Evolutionary conservation across 495 filamentous ascomycete species (phyloP).

Genomic region (Penicillium riverlandense): DNA sequence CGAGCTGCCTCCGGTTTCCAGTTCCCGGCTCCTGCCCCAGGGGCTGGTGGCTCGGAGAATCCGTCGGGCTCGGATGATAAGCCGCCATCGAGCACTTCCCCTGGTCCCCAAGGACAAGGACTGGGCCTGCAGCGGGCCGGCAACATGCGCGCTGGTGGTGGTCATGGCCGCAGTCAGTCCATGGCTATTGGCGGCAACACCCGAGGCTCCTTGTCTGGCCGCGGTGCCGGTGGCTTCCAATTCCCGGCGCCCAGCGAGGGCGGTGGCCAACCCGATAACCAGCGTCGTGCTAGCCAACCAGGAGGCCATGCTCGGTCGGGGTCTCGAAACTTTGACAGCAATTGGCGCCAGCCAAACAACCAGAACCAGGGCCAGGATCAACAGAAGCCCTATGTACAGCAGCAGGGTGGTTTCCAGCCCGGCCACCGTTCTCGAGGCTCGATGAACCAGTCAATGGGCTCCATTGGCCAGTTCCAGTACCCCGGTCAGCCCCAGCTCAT

Average conservation of each 20-base stretch:
- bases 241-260: slow-evolving; percentile 56
- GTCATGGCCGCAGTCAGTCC: slow-evolving; percentile 61
- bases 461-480: slow-evolving; percentile 85
- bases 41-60: slow-evolving; percentile 45
- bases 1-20: slow-evolving; percentile 89
- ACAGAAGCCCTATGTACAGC: slow-evolving; percentile 57
- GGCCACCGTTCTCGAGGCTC: slow-evolving; percentile 82
- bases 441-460: slow-evolving; percentile 78
- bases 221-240: slow-evolving; percentile 61
- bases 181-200: slow-evolving; percentile 54
- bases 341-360: slow-evolving; percentile 89
- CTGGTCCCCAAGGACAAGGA: slow-evolving; percentile 36
- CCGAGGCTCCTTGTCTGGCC: slow-evolving; percentile 46
- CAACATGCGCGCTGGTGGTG: slow-evolving; percentile 42
- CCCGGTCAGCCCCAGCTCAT: slow-evolving; percentile 85
- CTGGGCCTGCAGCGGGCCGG: slow-evolving; percentile 43
- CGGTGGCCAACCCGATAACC: slow-evolving; percentile 51
- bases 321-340: slow-evolving; percentile 93
- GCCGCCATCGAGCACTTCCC: slow-evolving; percentile 25
- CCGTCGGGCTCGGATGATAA: slow-evolving; percentile 35
- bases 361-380: slow-evolving; percentile 47
- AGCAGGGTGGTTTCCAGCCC: slow-evolving; percentile 70
- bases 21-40: slow-evolving; percentile 66
- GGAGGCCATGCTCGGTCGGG: slow-evolving; percentile 62
- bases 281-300: slow-evolving; percentile 59